Evolutionary conservation across 2,329 filamentous ascomycete genomes (phyloP), one percentile per base, ranked within the genome.

Genomic region (Shiraia bambusicola): DNA sequence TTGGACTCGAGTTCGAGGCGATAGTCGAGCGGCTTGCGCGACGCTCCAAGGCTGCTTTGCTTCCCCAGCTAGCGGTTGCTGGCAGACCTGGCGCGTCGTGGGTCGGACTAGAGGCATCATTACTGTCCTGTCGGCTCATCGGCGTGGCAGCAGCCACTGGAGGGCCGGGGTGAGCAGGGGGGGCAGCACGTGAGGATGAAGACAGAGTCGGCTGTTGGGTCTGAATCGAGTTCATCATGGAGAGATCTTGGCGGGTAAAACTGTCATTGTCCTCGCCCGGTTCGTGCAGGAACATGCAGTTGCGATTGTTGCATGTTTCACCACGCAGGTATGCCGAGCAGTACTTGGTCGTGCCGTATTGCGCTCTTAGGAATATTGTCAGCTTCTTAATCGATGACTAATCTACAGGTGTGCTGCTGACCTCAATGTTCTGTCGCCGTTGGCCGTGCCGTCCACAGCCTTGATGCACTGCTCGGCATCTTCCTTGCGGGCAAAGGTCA

Each of bases 281-380:
- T 70, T 98, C 94, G 63, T 98, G 93, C 36, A 98, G 72, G 69
- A 98, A 98, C 82, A 96, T 98, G 75, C 93, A 98, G 50, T 93
- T 92, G 37, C 91, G 84, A 62, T 98, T 98, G 42, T 88, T 90
- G 70, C 93, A 98, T 53, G 85, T 86, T 69, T 98, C 93, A 54
- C 94, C 90, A 43, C 94, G 87, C 13, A 98, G 77, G 76, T 94
- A 98, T 3, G 93, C 92, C 0, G 93, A 98, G 69, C 93, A 98
- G 69, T 98, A 98, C 67, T 98, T 98, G 4, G 93, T 98, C 0
- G 93, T 98, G 16, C 93, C 93, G 52, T 84, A 85, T 65, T 86
- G 83, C 10, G 83, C 83, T 55, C 83, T 81, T n/a, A n/a, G 42
- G 19, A 13, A 29, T 2, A 22, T 8, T 12, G 41, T 65, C 8